Base-by-base conservation (phyloP, 2,329 filamentous ascomycete species). In the Microcyclosporella mali region DNA sequence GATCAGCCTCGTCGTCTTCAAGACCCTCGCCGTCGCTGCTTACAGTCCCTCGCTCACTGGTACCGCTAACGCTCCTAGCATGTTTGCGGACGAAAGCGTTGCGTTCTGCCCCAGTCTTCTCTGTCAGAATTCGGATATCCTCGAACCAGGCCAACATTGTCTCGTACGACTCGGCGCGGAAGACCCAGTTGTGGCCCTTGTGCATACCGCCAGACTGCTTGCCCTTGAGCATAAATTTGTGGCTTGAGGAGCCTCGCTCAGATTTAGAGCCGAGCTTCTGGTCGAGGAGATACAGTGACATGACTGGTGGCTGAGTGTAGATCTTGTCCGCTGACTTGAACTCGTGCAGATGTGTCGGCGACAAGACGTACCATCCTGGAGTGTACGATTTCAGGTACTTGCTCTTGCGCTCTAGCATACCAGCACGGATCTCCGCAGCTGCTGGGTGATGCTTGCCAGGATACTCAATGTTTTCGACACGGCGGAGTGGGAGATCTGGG, bases 311-410 rank as follows among this genome's bases (percentile, higher is more conserved):
- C 66, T 92, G 87, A 46, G 79, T 75, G 56, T 75, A 74, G 50
- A 82, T 84, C 64, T 90, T 89, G 68, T 97, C 90, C 53, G 88
- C 88, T n/a, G 88, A 95, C 65, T 95, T 95, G 77, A 97, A 98
- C 68, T 98, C 92, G 70, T 98, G 92, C 16, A 98, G 77, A 67
- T 98, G 92, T 43, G 92, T 97, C 12, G 92, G 87, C 56, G 92
- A 95, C 55, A 98, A 73, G 36, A 97, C 88, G 66, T 95, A 95
- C 89, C 90, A 97, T 61, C 90, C 90, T 18, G 88, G 85, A 6
- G 89, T 92, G 65, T 95, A 95, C 64, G 89, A 95, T 72, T 95
- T 97, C 49, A 98, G 71, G 60, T 97, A 98, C 63, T 97, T 98
- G 77, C 88, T 95, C 80, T 97, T 97, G 54, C 92, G 84, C 71